Percentiles rank a stretch among this genome's conserved stretches.
Conservation (phyloP, 108 stramenopile species). For the Cyclotella baltica region DNA sequence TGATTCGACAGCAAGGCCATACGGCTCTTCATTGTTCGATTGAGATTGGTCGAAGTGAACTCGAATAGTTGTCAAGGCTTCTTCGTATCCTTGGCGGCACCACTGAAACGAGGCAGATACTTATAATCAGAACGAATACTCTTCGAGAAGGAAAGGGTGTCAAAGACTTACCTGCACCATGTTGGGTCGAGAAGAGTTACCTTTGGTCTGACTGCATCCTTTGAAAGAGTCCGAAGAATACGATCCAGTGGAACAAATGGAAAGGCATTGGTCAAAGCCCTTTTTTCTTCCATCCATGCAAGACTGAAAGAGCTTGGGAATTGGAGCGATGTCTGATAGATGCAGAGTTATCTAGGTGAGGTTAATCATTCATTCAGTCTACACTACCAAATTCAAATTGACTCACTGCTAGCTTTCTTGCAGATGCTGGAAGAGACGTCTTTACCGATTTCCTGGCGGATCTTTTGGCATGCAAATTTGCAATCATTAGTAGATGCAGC, state of each 20-base stretch:
- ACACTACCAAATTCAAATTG: not conserved
- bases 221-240: slow-evolving; percentile 15
- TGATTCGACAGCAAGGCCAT: not conserved
- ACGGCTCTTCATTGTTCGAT: not conserved
- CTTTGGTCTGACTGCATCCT: slow-evolving; percentile 26
- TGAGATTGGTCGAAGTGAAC: not conserved
- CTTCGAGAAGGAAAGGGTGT: not conserved
- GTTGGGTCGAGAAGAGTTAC: slow-evolving; percentile 2
- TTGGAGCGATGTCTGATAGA: slow-evolving; percentile 14
- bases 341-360: not conserved
- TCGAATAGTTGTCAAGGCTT: not conserved
- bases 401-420: not conserved
- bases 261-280: slow-evolving; percentile 39
- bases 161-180: not conserved
- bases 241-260: slow-evolving; percentile 12
- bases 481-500: slow-evolving; percentile 20
- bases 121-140: not conserved
- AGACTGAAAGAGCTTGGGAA: slow-evolving; percentile 31
- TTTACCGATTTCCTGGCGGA: slow-evolving; percentile 20
- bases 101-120: not conserved
- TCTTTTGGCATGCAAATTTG: slow-evolving; percentile 32
- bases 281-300: slow-evolving; percentile 45
- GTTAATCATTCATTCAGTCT: not conserved
- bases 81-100: slow-evolving; percentile 33
- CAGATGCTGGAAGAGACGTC: slow-evolving; percentile 3